Percentiles rank a stretch among this genome's conserved stretches.
These are phyloP conservation scores for Climacium dendroides DNA, from an alignment of 225 moss, liverwort and hornwort species.

Conservation along the genomic window DNA sequence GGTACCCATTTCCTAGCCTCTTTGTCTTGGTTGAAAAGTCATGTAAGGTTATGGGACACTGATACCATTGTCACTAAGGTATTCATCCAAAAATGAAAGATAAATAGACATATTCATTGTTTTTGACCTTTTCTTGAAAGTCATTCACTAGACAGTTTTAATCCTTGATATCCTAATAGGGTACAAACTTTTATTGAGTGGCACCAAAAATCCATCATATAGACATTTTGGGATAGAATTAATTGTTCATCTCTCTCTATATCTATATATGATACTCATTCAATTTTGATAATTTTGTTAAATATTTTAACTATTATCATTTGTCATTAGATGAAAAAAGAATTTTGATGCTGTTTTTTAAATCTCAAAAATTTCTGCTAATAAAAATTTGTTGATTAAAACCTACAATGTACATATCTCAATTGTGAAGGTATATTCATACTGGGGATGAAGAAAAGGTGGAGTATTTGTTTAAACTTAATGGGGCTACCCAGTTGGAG, in stretches of 20 bases:
- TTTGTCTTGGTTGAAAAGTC: background rate
- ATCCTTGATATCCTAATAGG: accelerated
- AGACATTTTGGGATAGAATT: background rate
- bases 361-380: background rate
- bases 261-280: background rate
- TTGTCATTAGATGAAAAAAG: background rate
- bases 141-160: background rate
- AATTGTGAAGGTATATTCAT: too few relatives aligned
- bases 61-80: background rate
- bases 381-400: background rate
- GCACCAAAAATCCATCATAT: background rate
- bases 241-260: background rate
- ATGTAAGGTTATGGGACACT: too few relatives aligned
- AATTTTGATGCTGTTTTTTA: background rate
- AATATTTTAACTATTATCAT: background rate
- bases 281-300: background rate
- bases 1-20: background rate
- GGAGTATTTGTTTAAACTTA: too few relatives aligned
- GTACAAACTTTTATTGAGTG: background rate
- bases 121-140: background rate
- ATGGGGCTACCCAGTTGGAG: accelerated
- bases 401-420: too few relatives aligned
- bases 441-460: too few relatives aligned
- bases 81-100: background rate
- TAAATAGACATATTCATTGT: too few relatives aligned